phyloP scores from a whole-genome alignment of 768 basidiomycete species.

The Wakefieldia striispora region DNA sequence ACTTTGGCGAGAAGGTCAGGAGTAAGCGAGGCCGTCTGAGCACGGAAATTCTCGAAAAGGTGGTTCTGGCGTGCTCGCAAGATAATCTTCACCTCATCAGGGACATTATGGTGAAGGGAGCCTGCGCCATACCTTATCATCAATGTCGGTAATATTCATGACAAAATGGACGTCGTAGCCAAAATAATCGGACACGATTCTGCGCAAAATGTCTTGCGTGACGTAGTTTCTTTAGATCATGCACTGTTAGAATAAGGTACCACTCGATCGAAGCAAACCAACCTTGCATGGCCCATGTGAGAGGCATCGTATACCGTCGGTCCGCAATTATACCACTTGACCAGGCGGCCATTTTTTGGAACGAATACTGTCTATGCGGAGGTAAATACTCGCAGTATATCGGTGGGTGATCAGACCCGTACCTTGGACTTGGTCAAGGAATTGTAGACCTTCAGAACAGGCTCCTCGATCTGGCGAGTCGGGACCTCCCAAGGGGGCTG shows the following conservation, averaged over 20 bases:
- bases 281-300: conserved; percentile 99
- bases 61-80: conserved; percentile 81
- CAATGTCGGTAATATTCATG: conserved; percentile 99
- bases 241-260: not conserved
- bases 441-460: conserved; percentile 77
- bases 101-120: not conserved
- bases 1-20: conserved; percentile 56
- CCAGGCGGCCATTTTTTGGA: conserved; percentile 61
- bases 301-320: conserved; percentile 98
- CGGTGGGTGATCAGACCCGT: conserved; percentile 21
- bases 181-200: conserved; percentile 94
- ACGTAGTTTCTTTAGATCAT: conserved; percentile 74
- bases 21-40: conserved; percentile 53
- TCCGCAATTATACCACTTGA: conserved; percentile 99
- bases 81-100: conserved; percentile 71
- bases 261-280: not conserved
- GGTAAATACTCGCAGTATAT: conserved; percentile 7
- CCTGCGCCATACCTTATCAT: conserved; percentile 80
- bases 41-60: conserved; percentile 60
- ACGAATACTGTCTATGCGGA: conserved; percentile 68
- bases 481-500: conserved; percentile 56
- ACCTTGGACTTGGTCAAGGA: conserved; percentile 92
- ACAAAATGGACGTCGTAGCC: conserved; percentile 98
- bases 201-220: conserved; percentile 29
- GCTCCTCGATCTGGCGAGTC: conserved; percentile 37